phyloP scores from a whole-genome alignment of 768 basidiomycete genomes.

The Calvatia gigantea region DNA sequence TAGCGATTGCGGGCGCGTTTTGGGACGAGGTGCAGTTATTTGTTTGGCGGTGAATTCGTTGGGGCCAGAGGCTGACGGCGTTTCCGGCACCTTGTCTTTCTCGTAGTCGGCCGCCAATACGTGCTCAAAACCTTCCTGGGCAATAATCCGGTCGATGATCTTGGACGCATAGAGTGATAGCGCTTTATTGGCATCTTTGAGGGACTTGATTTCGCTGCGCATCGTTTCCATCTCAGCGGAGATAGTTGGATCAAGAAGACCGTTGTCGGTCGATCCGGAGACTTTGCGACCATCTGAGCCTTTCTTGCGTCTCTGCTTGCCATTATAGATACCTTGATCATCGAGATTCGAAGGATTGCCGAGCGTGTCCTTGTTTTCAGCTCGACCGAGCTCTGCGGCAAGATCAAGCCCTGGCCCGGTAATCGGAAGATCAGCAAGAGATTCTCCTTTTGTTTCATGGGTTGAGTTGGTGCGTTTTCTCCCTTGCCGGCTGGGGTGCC shows the following conservation, averaged over 20 bases:
- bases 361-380: constrained; percentile 82
- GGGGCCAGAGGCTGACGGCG: constrained; percentile 39
- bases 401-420: constrained; percentile 88
- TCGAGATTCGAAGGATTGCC: constrained; percentile 54
- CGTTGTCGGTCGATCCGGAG: constrained; percentile 29
- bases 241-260: constrained; percentile 35
- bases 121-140: constrained; percentile 95
- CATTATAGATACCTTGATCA: constrained; percentile 40
- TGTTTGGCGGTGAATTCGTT: constrained; percentile 25
- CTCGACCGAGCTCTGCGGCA: constrained; percentile 88
- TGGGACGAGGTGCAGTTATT: constrained; percentile 29
- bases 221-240: constrained; percentile 69
- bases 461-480: constrained; percentile 55
- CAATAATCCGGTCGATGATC: constrained; percentile 96
- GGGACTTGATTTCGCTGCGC: constrained; percentile 81
- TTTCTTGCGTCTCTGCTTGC: constrained; percentile 51
- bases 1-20: constrained; percentile 61
- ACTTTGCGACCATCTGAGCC: constrained; percentile 36
- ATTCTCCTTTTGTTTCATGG: constrained; percentile 64
- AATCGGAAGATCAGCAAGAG: constrained; percentile 82
- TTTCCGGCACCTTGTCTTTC: constrained; percentile 51
- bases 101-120: constrained; percentile 93
- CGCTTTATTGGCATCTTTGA: constrained; percentile 96
- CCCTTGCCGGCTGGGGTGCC: constrained; percentile 37
- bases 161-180: constrained; percentile 94